Evolutionary conservation across 2,329 filamentous ascomycete genomes (phyloP).

Genomic region (Trichoderma cornu-damae): DNA sequence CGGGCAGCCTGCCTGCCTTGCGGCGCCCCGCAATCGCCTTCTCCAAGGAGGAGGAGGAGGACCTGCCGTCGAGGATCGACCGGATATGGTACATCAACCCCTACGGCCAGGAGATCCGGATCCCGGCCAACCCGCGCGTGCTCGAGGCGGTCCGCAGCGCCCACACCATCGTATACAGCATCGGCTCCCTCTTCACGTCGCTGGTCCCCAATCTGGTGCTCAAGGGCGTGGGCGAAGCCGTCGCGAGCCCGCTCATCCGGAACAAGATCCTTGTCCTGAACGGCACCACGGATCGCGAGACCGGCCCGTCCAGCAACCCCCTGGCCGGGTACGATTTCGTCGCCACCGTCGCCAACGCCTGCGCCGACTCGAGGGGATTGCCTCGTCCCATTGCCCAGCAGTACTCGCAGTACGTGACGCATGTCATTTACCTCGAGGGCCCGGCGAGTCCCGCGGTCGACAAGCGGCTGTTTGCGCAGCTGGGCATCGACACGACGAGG

Average conservation of each 20-base stretch:
- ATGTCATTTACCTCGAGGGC: conserved; percentile 74
- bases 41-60: conserved; percentile 68
- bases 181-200: conserved; percentile 89
- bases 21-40: conserved; percentile 78
- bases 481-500: conserved; percentile 73
- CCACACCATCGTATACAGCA: conserved; percentile 76
- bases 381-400: conserved; percentile 38
- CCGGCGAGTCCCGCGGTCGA: conserved; percentile 66
- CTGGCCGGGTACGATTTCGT: conserved; percentile 80
- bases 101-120: conserved; percentile 92
- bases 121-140: conserved; percentile 76
- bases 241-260: conserved; percentile 40
- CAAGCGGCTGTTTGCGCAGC: conserved; percentile 51
- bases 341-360: conserved; percentile 69
- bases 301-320: conserved; percentile 59
- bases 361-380: conserved; percentile 59
- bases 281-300: conserved; percentile 78
- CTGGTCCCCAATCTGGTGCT: conserved; percentile 79
- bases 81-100: conserved; percentile 97
- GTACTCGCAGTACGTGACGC: conserved; percentile 69
- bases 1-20: conserved; percentile 73
- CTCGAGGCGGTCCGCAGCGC: conserved; percentile 60
- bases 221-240: conserved; percentile 61
- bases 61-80: conserved; percentile 70
- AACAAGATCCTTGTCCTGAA: conserved; percentile 84